phyloP scores from a whole-genome alignment of 345 rosid genomes.

The Nasturtium officinale region DNA sequence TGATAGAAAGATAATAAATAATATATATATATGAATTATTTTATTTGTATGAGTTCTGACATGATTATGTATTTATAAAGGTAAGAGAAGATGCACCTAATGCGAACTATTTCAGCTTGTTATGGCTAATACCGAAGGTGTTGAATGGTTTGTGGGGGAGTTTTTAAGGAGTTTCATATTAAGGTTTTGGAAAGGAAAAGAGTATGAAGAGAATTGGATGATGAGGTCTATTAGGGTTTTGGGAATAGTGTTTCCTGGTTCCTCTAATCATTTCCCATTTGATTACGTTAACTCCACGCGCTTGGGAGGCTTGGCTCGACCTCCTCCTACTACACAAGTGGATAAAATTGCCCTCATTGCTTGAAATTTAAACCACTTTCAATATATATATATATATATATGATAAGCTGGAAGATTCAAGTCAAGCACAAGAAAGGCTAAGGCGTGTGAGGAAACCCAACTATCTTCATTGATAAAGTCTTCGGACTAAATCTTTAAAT shows the following conservation, averaged over 20 bases:
- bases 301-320: constrained; percentile 44
- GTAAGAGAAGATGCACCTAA: constrained; percentile 47
- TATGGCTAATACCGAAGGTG: constrained; percentile 36
- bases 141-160: constrained; percentile 51
- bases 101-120: constrained; percentile 42
- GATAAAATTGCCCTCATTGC: constrained; percentile 39
- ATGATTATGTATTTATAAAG: constrained; percentile 12
- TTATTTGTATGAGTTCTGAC: neutral
- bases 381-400: too few species aligned
- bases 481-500: neutral
- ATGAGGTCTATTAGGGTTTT: constrained; percentile 35
- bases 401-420: neutral
- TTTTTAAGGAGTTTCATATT: constrained; percentile 49
- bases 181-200: constrained; percentile 41
- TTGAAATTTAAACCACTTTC: neutral
- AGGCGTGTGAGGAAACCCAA: neutral
- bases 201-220: constrained; percentile 47
- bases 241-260: constrained; percentile 48
- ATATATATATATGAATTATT: neutral
- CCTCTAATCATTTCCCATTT: constrained; percentile 44
- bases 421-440: neutral
- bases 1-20: neutral
- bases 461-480: neutral
- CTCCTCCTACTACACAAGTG: constrained; percentile 4
- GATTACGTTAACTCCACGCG: constrained; percentile 49